A percentile compares a stretch with the other conserved stretches of the same genome.
Conservation (phyloP, 345 rosid genomes). For the Geranium brycei region DNA sequence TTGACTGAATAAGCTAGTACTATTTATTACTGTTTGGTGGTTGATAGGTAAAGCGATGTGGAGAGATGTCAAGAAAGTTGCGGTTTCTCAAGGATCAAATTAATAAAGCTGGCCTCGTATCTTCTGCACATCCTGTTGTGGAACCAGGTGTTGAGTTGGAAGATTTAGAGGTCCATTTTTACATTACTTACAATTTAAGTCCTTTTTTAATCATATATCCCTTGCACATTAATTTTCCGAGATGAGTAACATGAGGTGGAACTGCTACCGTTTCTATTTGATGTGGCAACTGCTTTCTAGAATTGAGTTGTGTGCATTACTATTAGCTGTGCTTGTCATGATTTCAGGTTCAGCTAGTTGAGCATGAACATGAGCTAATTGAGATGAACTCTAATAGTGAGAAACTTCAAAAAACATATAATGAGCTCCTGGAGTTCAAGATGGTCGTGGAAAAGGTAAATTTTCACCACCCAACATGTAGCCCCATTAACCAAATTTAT, state of each 20-base stretch:
- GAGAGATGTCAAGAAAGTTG: slow-evolving; percentile 91
- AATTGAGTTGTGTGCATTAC: background rate
- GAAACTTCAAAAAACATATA: slow-evolving; percentile 71
- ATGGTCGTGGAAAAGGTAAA: slow-evolving; percentile 79
- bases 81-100: slow-evolving; percentile 86
- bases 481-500: slow-evolving; percentile 2
- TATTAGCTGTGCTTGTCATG: background rate
- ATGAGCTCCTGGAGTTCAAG: slow-evolving; percentile 89
- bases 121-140: slow-evolving; percentile 41
- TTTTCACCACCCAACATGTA: slow-evolving; percentile 2
- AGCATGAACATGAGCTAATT: slow-evolving; percentile 78
- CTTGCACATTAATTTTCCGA: too few species aligned
- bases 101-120: slow-evolving; percentile 66
- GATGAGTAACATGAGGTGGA: background rate
- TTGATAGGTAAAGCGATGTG: slow-evolving; percentile 81
- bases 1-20: slow-evolving; percentile 16
- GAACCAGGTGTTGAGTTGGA: slow-evolving; percentile 76
- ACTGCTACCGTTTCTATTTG: background rate
- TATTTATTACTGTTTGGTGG: background rate
- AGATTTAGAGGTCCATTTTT: slow-evolving; percentile 62
- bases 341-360: slow-evolving; percentile 66
- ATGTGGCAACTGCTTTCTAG: background rate
- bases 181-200: too few species aligned
- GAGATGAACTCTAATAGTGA: slow-evolving; percentile 93
- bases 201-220: too few species aligned